A percentile compares a stretch with the other conserved stretches of the same genome.
Conservation (phyloP, 768 basidiomycete genomes). For the Rhizopogon sp. region DNA sequence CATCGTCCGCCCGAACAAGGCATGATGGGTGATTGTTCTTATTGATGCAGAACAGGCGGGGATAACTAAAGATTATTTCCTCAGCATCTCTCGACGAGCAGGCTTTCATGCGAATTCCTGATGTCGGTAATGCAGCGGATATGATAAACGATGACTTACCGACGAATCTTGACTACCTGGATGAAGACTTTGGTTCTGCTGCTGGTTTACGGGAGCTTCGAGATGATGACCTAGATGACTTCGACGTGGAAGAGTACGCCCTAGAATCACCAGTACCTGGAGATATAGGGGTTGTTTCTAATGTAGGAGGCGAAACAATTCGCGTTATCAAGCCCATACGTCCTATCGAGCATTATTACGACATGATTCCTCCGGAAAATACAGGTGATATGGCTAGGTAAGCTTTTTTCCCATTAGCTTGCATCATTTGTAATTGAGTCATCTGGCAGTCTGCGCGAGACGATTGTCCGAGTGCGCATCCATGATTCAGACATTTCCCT, state of each 20-base stretch:
- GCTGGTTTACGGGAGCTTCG: slow-evolving; percentile 68
- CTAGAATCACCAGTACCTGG: slow-evolving; percentile 14
- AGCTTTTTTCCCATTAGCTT: slow-evolving; percentile 12
- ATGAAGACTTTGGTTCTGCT: slow-evolving; percentile 73
- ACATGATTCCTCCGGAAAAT: slow-evolving; percentile 54
- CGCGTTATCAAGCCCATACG: slow-evolving; percentile 67
- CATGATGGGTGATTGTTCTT: slow-evolving; percentile 23
- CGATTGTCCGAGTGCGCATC: slow-evolving; percentile 49
- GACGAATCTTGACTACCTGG: slow-evolving; percentile 82
- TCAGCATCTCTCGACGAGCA: slow-evolving; percentile 76
- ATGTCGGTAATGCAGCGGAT: slow-evolving; percentile 76
- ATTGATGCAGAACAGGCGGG: not conserved
- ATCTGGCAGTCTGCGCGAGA: slow-evolving; percentile 36
- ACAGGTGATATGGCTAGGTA: slow-evolving; percentile 44
- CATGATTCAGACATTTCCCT: slow-evolving; percentile 60
- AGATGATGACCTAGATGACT: slow-evolving; percentile 72
- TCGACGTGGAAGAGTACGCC: slow-evolving; percentile 32
- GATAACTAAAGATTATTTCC: slow-evolving; percentile 3
- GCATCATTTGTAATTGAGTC: slow-evolving; percentile 3
- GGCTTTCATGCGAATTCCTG: slow-evolving; percentile 71
- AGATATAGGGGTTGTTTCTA: slow-evolving; percentile 46
- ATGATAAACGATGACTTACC: slow-evolving; percentile 92
- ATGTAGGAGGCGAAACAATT: slow-evolving; percentile 81
- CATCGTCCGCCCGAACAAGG: slow-evolving; percentile 4
- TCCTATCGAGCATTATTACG: slow-evolving; percentile 70